Percentiles rank a stretch among this genome's conserved stretches.
Evolutionary conservation across 164 flowering plant species (phyloP).

Genomic region (Liquidambar formosana): DNA sequence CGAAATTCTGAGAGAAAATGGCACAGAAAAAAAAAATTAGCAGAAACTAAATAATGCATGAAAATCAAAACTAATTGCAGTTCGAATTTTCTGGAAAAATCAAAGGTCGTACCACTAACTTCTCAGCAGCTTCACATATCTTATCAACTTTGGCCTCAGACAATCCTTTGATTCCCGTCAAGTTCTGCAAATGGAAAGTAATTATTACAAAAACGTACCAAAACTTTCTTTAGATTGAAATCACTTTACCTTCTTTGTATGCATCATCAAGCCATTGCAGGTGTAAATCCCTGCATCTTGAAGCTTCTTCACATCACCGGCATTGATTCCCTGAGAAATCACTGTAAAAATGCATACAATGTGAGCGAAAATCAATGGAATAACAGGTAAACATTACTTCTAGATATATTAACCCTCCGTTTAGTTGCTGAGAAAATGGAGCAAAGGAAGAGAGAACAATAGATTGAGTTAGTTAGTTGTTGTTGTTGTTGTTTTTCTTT

Average conservation of each 20-base stretch:
- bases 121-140: slow-evolving; percentile 98
- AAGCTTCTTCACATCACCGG: slow-evolving; percentile 97
- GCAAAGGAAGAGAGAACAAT: too few species aligned
- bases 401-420: too few species aligned
- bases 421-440: too few species aligned
- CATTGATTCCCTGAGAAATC: slow-evolving; percentile 90
- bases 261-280: slow-evolving; percentile 99
- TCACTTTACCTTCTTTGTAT: slow-evolving; percentile 78
- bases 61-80: background rate
- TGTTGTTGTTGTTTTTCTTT: too few species aligned
- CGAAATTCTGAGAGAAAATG: slow-evolving; percentile 62
- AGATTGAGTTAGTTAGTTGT: too few species aligned
- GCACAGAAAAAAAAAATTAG: background rate
- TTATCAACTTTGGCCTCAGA: slow-evolving; percentile 99
- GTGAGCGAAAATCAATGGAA: background rate
- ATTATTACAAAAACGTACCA: background rate
- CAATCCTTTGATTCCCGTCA: slow-evolving; percentile 93
- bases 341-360: slow-evolving; percentile 40
- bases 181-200: slow-evolving; percentile 38
- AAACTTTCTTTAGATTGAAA: background rate
- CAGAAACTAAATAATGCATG: too few species aligned
- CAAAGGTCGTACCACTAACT: slow-evolving; percentile 71
- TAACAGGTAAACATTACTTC: too few species aligned
- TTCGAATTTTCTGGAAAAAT: background rate
- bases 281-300: slow-evolving; percentile 99